Base-by-base conservation (phyloP, 441 rosid genomes). In the Croton laevigatus region DNA sequence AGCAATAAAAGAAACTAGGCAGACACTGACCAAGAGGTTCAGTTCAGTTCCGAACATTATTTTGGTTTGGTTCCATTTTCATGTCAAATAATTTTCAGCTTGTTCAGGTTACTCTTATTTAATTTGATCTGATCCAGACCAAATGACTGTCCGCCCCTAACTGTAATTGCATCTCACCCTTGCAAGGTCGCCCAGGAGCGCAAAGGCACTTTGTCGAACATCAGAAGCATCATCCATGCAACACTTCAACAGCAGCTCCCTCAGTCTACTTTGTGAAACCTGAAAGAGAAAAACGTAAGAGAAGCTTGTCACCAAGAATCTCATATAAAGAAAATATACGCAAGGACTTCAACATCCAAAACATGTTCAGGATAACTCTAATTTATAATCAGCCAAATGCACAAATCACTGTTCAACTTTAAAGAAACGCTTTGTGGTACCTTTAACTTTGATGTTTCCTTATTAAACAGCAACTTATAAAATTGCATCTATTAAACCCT, bases 181-280 rank as follows among this genome's bases (percentile, higher is more conserved):
- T 34, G 98, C 96, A 73, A 96, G 93, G 81, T 96, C 98, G 60
- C 99, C 99, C 71, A 96, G 84, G 59, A 96, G 94, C 22, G 99
- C 98, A 89, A 96, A 96, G 57, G 98, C 95, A 82, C 99, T 96
- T 83, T 96, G 99, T 63, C 97, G 85, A 73, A 96, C 83, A 80
- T 96, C 98, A 76, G 81, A 60, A 74, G 89, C 91, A 77, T 96
- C 97, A 84, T 96, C 98, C 85, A 79, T 82, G 81, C 99, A 96
- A 80, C 97, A 91, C 59, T 86, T 91, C 77, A 96, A 84, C 81
- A 96, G 98, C 76, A 90, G 75, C 60, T 96, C 99, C 80, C 90
- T 85, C 70, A 96, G 86, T 79, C 73, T 83, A 78, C 97, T 90
- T 81, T 86, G 87, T 20, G 91, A 81, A 74, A 93, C 91, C 99